Percentiles rank a stretch among this genome's conserved stretches.
These are phyloP conservation scores for Populus hybrid DNA, from an alignment of 441 rosid species.

Conservation along the genomic window DNA sequence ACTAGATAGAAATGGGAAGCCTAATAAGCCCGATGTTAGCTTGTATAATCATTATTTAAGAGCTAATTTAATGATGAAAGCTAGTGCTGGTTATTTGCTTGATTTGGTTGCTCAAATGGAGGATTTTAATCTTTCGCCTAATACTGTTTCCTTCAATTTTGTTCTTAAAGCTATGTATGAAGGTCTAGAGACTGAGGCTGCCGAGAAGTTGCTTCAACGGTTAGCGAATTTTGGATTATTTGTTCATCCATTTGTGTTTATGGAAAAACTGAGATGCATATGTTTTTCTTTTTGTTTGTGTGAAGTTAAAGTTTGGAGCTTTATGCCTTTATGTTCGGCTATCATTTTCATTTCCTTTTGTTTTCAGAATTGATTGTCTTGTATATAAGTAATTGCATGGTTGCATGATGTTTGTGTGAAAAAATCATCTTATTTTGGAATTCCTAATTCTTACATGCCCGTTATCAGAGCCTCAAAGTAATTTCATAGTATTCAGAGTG, in stretches of 20 bases:
- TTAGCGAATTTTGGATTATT: conserved; percentile 22
- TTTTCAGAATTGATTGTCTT: not conserved
- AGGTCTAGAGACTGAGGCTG: conserved; percentile 57
- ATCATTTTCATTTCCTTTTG: not conserved
- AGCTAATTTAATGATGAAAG: conserved; percentile 74
- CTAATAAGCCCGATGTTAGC: conserved; percentile 72
- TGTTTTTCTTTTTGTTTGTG: not conserved
- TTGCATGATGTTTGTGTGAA: not conserved
- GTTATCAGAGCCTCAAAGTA: not conserved
- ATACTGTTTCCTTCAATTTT: conserved; percentile 72
- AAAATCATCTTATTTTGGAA: not conserved
- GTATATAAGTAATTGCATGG: no score
- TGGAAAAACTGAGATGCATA: not conserved
- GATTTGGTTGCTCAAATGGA: conserved; percentile 66
- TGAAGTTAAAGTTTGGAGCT: not conserved
- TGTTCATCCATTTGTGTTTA: not conserved
- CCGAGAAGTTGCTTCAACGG: conserved; percentile 74
- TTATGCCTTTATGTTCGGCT: not conserved
- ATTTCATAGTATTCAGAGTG: not conserved
- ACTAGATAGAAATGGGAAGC: conserved; percentile 69
- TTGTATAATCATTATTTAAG: conserved; percentile 76
- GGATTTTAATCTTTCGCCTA: conserved; percentile 56
- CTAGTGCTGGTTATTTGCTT: conserved; percentile 49
- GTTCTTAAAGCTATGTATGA: conserved; percentile 76
- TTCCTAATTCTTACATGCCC: not conserved